These are phyloP conservation scores for Yamadazyma endophytica DNA, from an alignment of 805 yeast species.

Conservation along the genomic window DNA sequence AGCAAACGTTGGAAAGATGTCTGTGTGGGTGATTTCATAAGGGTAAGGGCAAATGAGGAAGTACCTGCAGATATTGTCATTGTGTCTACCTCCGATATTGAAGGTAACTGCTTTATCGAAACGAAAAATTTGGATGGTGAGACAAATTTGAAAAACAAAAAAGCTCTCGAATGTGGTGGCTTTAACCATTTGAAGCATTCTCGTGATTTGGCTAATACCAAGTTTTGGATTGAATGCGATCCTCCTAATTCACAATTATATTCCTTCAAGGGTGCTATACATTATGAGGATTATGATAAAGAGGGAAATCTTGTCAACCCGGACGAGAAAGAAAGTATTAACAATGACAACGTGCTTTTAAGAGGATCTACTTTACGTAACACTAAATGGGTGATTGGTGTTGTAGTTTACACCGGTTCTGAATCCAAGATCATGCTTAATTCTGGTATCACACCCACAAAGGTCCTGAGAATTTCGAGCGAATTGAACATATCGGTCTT, in stretches of 20 bases:
- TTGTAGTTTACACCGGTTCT: conserved; percentile 71
- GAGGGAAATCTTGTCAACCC: conserved; percentile 8
- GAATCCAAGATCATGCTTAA: conserved; percentile 81
- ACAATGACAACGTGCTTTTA: conserved; percentile 62
- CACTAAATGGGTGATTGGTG: conserved; percentile 78
- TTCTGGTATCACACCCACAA: conserved; percentile 76
- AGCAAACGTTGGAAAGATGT: conserved; percentile 66
- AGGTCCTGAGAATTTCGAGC: conserved; percentile 66
- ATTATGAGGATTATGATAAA: conserved; percentile 13
- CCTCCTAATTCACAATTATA: conserved; percentile 80
- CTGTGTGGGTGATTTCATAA: conserved; percentile 66
- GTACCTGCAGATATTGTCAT: conserved; percentile 72
- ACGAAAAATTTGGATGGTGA: conserved; percentile 60
- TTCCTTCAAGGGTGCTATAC: conserved; percentile 67
- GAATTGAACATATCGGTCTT: conserved; percentile 70
- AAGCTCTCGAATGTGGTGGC: conserved; percentile 61
- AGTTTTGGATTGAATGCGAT: conserved; percentile 73
- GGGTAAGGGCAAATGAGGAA: conserved; percentile 72
- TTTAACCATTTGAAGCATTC: conserved; percentile 38
- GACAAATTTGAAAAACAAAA: conserved; percentile 71
- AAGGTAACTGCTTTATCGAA: conserved; percentile 71
- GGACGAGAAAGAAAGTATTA: conserved; percentile 69
- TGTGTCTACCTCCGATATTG: conserved; percentile 61
- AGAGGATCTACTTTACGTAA: conserved; percentile 79
- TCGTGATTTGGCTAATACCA: conserved; percentile 34